Evolutionary conservation across 371 early-diverging fungal genomes (phyloP), one percentile per base, ranked within the genome.

Genomic region (Mucor velutinosus): DNA sequence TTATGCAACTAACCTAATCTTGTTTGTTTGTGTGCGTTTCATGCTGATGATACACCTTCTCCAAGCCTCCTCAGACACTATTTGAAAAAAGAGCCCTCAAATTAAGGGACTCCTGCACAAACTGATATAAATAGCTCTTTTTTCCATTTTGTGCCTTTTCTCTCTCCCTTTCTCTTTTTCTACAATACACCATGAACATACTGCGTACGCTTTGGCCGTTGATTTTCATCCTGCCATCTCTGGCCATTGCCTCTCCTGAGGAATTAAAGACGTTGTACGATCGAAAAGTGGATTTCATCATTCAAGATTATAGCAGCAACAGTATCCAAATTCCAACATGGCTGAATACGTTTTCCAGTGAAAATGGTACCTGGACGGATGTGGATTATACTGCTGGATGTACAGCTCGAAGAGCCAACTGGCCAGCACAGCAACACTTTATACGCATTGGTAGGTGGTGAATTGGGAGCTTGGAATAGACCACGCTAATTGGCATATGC

Each of bases 401-500:
- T 56, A 41, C 53, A 21, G 75, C 66, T 37, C 47, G 75, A 66
- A 61, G 72, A 55, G 75, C 75, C 11, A 75, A 69, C 41, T 75
- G 75, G 75, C 75, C 75, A 8, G 75, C 75, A n/a, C 68, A 71
- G 27, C 65, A 62, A 17, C 75, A 75, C 41, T 75, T 72, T 41
- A 29, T 19, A 17, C 69, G 75, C 32, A 60, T 72, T 57, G 58
- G 72, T 70, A 53, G 10, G n/a, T 29, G 43, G 27, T 60, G 35
- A 19, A 30, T 14, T n/a, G 0, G n/a, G 41, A 14, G 7, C 1
- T 30, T 39, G 8, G 35, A 35, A 30, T 30, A 30, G 35, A 35
- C 35, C 19, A 7, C 21, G 21, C 19, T 21, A 21, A 11, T 21
- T 23, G 1, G 21, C 4, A 8, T n/a, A 37, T 45, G 19, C 43